Evolutionary conservation across 139 green algal genomes (phyloP).

Genomic region (Spirogloea muscicola): DNA sequence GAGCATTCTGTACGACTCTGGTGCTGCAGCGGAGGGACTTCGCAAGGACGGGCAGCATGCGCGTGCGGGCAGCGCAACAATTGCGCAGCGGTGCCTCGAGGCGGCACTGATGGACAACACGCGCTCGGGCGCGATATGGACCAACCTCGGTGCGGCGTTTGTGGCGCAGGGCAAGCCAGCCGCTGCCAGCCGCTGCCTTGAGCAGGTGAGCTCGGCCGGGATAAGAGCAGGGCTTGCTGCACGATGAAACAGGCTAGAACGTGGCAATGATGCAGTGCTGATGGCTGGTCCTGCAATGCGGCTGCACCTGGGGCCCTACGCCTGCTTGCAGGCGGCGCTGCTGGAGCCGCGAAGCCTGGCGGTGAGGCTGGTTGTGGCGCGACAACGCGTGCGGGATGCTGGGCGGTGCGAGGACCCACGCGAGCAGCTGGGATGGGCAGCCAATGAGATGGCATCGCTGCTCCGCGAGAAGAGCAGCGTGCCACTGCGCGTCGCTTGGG

Average conservation of each 20-base stretch:
- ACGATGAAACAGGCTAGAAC: not conserved
- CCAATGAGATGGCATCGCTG: not conserved
- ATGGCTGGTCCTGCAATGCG: not conserved
- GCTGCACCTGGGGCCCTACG: not conserved
- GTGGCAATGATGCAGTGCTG: not conserved
- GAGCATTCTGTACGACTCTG: not conserved
- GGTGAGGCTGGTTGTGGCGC: not conserved
- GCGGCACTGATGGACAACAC: not conserved
- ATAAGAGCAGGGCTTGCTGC: not conserved
- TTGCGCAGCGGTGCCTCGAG: not conserved
- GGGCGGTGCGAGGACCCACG: not conserved
- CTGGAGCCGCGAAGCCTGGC: not conserved
- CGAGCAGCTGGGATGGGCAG: not conserved
- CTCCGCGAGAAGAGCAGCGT: not conserved
- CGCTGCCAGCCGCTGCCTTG: not conserved
- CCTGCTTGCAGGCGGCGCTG: conserved; percentile 7
- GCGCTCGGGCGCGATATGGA: not conserved
- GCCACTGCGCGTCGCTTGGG: too few species aligned
- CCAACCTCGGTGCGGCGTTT: not conserved
- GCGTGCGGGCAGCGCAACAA: not conserved
- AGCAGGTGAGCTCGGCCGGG: not conserved
- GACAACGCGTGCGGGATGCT: not conserved
- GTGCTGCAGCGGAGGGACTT: not conserved
- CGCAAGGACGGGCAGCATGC: not conserved
- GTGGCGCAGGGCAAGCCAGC: not conserved